Base-by-base conservation (phyloP, 306 rosid species). In the Chamaecrista fasciculata region DNA sequence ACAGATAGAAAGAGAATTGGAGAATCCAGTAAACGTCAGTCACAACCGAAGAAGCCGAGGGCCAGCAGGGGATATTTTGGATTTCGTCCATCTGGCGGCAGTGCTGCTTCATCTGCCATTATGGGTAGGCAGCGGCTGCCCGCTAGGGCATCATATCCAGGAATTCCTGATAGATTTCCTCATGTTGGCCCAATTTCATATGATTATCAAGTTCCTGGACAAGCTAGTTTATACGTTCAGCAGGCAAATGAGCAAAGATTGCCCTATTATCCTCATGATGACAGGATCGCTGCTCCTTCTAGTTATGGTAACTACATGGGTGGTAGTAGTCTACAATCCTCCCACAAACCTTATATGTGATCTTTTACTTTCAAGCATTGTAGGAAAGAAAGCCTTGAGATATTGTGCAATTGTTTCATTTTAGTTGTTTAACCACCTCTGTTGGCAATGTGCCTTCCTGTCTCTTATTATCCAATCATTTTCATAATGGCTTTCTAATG, bases 301-400 rank as follows among this genome's bases (percentile, higher is more conserved):
- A 81, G 68, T 55, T 84, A 82, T 19, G 82, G 88, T 29, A 72
- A 81, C 62, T 87, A 90, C 53, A 14, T 78, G 7, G 83, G 85
- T 69, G 63, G 82, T 37, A 75, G 86, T 37, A 72, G 86, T 66
- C 64, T 90, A 73, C 96, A 79, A 66, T 58, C 92, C 65, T 75
- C 85, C 8, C 82, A 81, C 72, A 85, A 77, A 51, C 90, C 87
- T 23, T 84, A 82, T 52, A 84, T 84, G 83, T 89, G 79, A 82
- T 12, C 43, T 37, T 37, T 33, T 42, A 24, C 67, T 34, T 48
- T 62, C 59, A 26, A 57, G 52, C 53, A 21, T 71, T 28, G 24
- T 42, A 23, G 65, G 44, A 58, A 68, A 63, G 52, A 57, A 68
- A 57, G 67, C 74, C 64, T 14, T 42, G 73, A 62, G 57, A 36